These are phyloP conservation scores for Porpolomopsis calyptriformis DNA, from an alignment of 768 basidiomycete genomes.

Conservation along the genomic window DNA sequence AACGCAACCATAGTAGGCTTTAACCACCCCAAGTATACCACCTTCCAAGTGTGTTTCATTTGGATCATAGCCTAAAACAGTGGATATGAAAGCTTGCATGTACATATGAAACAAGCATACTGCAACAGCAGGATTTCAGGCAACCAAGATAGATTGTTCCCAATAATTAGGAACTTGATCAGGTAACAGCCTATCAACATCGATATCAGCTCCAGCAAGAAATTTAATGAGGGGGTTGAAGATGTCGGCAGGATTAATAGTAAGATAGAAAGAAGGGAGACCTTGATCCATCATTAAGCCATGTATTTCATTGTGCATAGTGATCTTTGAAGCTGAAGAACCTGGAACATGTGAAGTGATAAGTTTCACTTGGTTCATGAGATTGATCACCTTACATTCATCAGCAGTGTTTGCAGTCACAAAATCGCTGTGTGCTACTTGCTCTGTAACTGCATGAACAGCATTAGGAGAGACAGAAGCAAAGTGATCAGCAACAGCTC, in stretches of 20 bases:
- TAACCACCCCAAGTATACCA: constrained; percentile 24
- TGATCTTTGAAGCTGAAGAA: constrained; percentile 17
- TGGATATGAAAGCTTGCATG: constrained; percentile 25
- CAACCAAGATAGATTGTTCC: constrained; percentile 26
- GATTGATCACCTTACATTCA: constrained; percentile 19
- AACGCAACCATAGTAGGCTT: constrained; percentile 30
- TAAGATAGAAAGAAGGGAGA: constrained; percentile 32
- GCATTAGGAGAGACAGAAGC: constrained; percentile 15
- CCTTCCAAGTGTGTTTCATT: constrained; percentile 8
- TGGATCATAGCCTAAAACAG: constrained; percentile 18
- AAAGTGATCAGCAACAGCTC: constrained; percentile 17
- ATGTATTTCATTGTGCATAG: constrained; percentile 29
- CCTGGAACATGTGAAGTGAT: constrained; percentile 19
- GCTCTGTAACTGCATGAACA: constrained; percentile 16
- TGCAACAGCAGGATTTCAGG: constrained; percentile 29
- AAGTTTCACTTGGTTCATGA: constrained; percentile 16
- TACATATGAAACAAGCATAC: constrained; percentile 34
- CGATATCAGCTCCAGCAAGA: constrained; percentile 25
- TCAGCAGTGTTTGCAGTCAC: constrained; percentile 13
- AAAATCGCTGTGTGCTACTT: constrained; percentile 14
- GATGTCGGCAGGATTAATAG: constrained; percentile 34
- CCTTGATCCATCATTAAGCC: constrained; percentile 25
- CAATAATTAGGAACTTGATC: constrained; percentile 19
- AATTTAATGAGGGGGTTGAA: constrained; percentile 33
- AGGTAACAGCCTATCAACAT: constrained; percentile 22